Percentiles rank a stretch among this genome's conserved stretches.
phyloP scores from a whole-genome alignment of 805 yeast genomes.

The Candida manassasensis region DNA sequence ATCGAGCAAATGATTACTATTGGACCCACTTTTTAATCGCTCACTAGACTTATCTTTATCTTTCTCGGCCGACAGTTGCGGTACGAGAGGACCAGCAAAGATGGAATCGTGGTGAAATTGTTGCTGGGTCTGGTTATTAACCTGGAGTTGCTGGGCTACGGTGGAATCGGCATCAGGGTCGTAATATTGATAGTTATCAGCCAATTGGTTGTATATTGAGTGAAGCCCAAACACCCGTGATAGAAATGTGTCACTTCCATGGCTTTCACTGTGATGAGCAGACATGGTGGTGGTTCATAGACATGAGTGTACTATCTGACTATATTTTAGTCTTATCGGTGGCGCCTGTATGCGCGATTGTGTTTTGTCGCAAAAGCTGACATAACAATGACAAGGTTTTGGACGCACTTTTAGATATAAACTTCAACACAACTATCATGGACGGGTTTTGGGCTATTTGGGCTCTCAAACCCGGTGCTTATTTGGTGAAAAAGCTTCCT shows the following conservation, averaged over 20 bases:
- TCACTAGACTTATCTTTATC: background rate
- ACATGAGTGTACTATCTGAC: no score
- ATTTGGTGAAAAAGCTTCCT: no score
- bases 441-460: no score
- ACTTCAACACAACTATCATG: no score
- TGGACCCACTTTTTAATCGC: conserved; percentile 2
- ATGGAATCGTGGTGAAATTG: background rate
- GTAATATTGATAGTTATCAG: conserved; percentile 36
- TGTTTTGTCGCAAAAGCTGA: no score
- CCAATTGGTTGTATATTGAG: conserved; percentile 38
- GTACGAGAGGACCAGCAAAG: background rate
- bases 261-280: background rate
- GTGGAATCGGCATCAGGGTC: conserved; percentile 28
- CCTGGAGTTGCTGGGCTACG: conserved; percentile 9
- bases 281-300: no score
- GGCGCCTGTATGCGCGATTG: no score
- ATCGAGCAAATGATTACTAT: conserved; percentile 19
- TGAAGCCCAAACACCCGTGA: conserved; percentile 59
- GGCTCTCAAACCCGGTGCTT: no score
- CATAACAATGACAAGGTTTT: no score
- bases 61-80: background rate
- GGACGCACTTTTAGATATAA: no score
- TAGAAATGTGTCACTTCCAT: conserved; percentile 46
- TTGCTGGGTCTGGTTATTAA: conserved; percentile 3
- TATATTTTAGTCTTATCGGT: no score